Base-by-base conservation (phyloP, 2,329 filamentous ascomycete species). In the Colletotrichum sp. region DNA sequence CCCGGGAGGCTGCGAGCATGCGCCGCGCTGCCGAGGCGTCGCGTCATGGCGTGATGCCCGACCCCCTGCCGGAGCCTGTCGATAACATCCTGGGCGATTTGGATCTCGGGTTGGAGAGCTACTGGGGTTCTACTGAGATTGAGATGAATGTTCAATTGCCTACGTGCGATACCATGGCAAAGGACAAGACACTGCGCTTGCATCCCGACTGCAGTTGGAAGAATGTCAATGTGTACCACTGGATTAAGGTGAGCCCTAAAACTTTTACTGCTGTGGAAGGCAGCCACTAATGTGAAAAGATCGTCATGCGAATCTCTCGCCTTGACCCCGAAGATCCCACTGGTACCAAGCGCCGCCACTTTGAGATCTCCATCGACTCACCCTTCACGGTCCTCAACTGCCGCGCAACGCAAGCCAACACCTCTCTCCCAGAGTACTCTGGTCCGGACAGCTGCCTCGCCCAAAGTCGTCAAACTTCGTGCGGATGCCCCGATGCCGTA, bases 341-440 rank as follows among this genome's bases (percentile, higher is more conserved):
- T 1, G 90, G 89, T 43, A 89, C 87, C 77, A 96, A 96, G 81
- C 92, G 96, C 77, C 91, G 96, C 38, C 96, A 98, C 82, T 98
- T 98, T 79, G 96, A 98, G 84, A 98, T 98, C 80, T 98, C 95
- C 79, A 98, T 98, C 79, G 96, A 98, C 84, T 98, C 96, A 2
- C 96, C 96, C 1, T 96, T 98, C 82, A 96, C 96, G 77, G 95
- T 98, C 61, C 93, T 98, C 64, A 96, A 96, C 77, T 98, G 96
- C 86, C 94, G 94, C 77, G 96, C 96, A n/a, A 97, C 95, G 1
- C 94, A 97, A 82, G 94, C 95, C 66, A 98, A 98, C 83, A 98
- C 94, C 30, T 92, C 93, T 15, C 89, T 98, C 13, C 96, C 96
- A 1, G 94, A 94, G 18, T 98, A 98, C 83, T 85, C 87, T 8